These are phyloP conservation scores for Ustanciosporium gigantosporum DNA, from an alignment of 1,284 basidiomycete species.

Conservation along the genomic window DNA sequence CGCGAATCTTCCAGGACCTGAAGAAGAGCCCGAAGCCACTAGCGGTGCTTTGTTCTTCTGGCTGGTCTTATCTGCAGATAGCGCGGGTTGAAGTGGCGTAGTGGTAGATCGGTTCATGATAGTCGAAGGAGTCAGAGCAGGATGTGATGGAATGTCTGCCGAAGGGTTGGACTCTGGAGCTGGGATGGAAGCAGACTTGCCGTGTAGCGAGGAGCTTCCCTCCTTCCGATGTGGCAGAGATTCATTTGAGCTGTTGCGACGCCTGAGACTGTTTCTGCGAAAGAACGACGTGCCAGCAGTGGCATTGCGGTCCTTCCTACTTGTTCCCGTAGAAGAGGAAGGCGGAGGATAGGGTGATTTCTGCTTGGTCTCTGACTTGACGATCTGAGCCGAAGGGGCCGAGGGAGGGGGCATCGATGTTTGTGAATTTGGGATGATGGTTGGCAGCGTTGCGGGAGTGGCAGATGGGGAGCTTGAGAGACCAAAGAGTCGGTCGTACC, in stretches of 20 bases:
- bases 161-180: too few species aligned
- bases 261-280: conserved; percentile 23
- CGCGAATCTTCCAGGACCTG: conserved; percentile 11
- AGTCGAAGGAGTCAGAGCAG: too few species aligned
- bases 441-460: neutral
- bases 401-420: too few species aligned
- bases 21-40: too few species aligned
- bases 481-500: conserved; percentile 17
- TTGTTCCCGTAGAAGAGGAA: conserved; percentile 25
- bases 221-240: too few species aligned
- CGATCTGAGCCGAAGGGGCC: too few species aligned
- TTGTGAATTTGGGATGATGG: too few species aligned
- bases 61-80: too few species aligned
- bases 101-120: too few species aligned
- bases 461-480: neutral
- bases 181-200: conserved; percentile 1
- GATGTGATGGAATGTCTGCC: too few species aligned
- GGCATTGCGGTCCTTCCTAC: conserved; percentile 12
- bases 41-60: too few species aligned
- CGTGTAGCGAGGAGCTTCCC: neutral
- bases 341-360: conserved; percentile 20
- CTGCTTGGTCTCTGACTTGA: neutral
- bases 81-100: too few species aligned
- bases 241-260: conserved; percentile 12
- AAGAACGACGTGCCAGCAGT: conserved; percentile 16